A percentile compares a stretch with the other conserved stretches of the same genome.
Conservation (phyloP, 306 rosid species). For the Sophora flavescens region DNA sequence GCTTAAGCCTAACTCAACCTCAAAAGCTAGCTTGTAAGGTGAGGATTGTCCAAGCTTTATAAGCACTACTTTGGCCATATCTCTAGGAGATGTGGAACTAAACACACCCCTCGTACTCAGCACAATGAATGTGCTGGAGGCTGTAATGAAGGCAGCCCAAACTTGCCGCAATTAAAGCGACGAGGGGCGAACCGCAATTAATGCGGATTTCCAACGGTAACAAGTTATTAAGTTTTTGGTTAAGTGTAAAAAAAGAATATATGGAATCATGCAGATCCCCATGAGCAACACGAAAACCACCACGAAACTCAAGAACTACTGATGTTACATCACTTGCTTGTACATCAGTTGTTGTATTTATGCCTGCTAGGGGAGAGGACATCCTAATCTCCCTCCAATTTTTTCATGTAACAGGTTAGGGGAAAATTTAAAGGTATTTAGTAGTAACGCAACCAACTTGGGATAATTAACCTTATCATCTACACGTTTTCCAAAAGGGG, state of each 20-base stretch:
- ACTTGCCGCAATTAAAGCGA: no score
- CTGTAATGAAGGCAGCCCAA: no score
- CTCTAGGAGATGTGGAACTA: no score
- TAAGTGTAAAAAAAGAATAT: constrained; percentile 82
- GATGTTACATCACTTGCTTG: constrained; percentile 51
- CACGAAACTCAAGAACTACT: constrained; percentile 72
- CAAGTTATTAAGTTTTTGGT: constrained; percentile 82
- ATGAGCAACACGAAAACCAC: constrained; percentile 87
- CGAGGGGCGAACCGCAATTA: no score
- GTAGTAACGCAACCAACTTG: constrained; percentile 86
- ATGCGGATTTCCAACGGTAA: no score
- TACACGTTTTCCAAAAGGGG: constrained; percentile 88
- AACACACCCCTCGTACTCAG: no score
- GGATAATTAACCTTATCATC: constrained; percentile 89
- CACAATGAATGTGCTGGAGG: no score
- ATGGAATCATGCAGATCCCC: constrained; percentile 87
- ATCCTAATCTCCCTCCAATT: constrained; percentile 85
- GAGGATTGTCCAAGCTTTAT: no score
- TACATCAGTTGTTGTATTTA: constrained; percentile 46
- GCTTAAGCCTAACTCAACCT: no score
- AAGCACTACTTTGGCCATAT: no score
- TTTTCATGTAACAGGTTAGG: constrained; percentile 77
- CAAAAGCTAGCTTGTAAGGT: no score
- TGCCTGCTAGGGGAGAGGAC: constrained; percentile 51
- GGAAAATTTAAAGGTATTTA: constrained; percentile 78